Evolutionary conservation across 2,329 filamentous ascomycete species (phyloP), one percentile per base, ranked within the genome.

Genomic region (Fusarium irregulare): DNA sequence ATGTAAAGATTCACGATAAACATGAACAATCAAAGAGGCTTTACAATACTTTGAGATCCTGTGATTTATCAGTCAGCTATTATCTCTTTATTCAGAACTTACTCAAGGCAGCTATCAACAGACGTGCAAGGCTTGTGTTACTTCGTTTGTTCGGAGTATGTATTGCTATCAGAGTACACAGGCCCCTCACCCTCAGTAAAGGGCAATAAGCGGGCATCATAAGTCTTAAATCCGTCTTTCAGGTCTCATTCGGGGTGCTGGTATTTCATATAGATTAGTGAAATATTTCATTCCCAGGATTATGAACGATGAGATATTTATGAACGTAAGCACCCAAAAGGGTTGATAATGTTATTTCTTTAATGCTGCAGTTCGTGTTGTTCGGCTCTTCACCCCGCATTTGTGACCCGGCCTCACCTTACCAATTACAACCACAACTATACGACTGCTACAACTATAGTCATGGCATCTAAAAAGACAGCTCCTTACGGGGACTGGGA

Each of bases 401-500:
- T 50, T 13, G 40, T 45, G 51, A 51, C 45, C 25, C 10, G 56
- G 50, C 53, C 21, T 63, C 40, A 40, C 55, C 34, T 57, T 27
- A 51, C 40, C 50, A 59, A 21, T 28, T 50, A 32, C 25, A 50
- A 49, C 45, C 3, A 30, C 28, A 30, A 3, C 6, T 21, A 21
- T 21, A 21, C 21, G 21, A 21, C 21, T 21, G 21, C 21, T 21
- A 23, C 21, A 23, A 23, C 21, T 23, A 23, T 27, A 51, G 25
- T n/a, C 42, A 75, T 75, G 72, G 10, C 45, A 4, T 16, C 51
- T 5, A 75, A 64, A 21, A 72, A 59, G 47, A 56, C 71, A 18
- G 77, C 72, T 0, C 76, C 75, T 4, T 81, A 82, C 25, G 82
- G 82, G 23, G 71, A 78, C 10, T 84, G 82, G 82, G 60, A 76